Percentiles rank a stretch among this genome's conserved stretches.
Conservation (phyloP, 257 asterid genomes). For the Scutellaria barbata region DNA sequence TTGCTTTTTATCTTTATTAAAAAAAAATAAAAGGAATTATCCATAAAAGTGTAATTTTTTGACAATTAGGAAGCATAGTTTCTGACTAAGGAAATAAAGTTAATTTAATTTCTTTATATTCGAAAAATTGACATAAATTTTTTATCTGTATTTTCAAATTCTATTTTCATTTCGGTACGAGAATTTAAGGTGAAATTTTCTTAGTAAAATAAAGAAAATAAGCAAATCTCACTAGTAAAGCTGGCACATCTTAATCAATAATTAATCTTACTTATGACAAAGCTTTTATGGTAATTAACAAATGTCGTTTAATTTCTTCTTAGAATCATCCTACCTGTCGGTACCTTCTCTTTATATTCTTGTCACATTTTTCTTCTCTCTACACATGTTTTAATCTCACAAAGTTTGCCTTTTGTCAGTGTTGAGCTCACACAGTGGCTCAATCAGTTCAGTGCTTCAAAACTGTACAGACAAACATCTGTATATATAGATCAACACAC, state of each 20-base stretch:
- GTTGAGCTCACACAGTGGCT: constrained; percentile 47
- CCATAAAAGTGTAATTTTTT: too few relatives aligned
- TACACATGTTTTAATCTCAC: constrained; percentile 24
- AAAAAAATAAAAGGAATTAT: too few relatives aligned
- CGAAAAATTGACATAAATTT: background rate
- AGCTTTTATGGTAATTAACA: constrained; percentile 7
- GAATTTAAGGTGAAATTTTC: background rate
- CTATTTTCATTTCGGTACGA: too few relatives aligned
- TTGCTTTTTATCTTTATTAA: too few relatives aligned
- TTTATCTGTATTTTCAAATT: too few relatives aligned
- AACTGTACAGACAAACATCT: constrained; percentile 29
- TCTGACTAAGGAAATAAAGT: too few relatives aligned
- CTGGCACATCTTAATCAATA: too few relatives aligned
- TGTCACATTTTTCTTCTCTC: constrained; percentile 8
- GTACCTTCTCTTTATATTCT: constrained; percentile 26
- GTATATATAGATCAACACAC: constrained; percentile 31
- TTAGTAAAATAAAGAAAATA: background rate
- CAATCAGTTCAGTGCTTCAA: constrained; percentile 26
- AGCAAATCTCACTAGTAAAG: too few relatives aligned
- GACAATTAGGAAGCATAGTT: too few relatives aligned
- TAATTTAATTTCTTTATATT: too few relatives aligned
- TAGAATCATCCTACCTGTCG: too few relatives aligned
- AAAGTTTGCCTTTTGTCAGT: constrained; percentile 34
- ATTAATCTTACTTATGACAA: background rate
- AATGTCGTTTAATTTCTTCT: background rate